Percentiles rank a stretch among this genome's conserved stretches.
Evolutionary conservation across 768 basidiomycete species (phyloP).

Genomic region (Dictyophora rubrovolvata): DNA sequence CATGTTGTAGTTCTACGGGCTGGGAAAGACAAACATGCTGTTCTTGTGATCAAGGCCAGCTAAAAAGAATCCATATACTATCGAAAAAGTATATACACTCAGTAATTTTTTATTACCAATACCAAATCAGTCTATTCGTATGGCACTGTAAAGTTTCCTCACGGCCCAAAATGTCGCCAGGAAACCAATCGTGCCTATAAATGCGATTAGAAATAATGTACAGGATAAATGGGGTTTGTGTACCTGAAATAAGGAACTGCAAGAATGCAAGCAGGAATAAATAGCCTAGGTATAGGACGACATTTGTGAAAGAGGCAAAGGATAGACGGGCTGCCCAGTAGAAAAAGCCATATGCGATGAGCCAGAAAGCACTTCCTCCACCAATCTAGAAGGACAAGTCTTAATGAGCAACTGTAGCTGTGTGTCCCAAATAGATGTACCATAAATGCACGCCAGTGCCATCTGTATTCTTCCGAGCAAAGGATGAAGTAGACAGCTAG

Average conservation of each 20-base stretch:
- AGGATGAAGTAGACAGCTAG: constrained; percentile 84
- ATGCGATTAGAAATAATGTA: constrained; percentile 6
- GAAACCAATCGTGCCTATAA: constrained; percentile 85
- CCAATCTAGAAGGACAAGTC: constrained; percentile 38
- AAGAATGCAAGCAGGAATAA: constrained; percentile 72
- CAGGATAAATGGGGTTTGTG: constrained; percentile 14
- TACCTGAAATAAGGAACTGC: constrained; percentile 82
- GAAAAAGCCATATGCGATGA: constrained; percentile 79
- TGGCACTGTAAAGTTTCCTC: constrained; percentile 68
- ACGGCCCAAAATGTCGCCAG: constrained; percentile 89
- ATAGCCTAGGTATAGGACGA: constrained; percentile 84
- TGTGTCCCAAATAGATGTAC: not conserved
- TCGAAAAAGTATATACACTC: not conserved
- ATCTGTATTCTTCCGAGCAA: constrained; percentile 93
- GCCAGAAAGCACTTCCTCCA: constrained; percentile 88
- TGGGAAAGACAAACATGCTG: constrained; percentile 62
- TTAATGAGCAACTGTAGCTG: not conserved
- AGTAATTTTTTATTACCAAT: constrained; percentile 2
- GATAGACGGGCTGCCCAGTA: constrained; percentile 84
- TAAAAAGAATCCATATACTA: constrained; percentile 10
- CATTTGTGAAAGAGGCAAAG: constrained; percentile 70
- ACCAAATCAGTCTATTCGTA: constrained; percentile 53
- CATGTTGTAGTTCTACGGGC: constrained; percentile 57
- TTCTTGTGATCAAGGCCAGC: constrained; percentile 32
- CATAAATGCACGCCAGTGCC: constrained; percentile 9